Percentiles rank a stretch among this genome's conserved stretches.
Conservation (phyloP, 306 rosid genomes). For the Rosa rugosa region DNA sequence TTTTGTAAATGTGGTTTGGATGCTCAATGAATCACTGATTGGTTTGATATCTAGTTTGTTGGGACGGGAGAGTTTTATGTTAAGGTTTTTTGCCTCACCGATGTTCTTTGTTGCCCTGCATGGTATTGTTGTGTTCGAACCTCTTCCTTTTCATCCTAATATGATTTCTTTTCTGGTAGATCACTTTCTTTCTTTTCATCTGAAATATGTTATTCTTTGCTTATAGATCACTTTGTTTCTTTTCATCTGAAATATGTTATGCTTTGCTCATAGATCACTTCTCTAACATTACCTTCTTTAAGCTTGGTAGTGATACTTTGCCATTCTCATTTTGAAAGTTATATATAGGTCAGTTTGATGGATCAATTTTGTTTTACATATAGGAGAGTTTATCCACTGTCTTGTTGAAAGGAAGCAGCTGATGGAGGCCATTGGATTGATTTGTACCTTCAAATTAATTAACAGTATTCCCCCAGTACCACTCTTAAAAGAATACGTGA, state of each 20-base stretch:
- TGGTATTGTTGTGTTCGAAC: neutral
- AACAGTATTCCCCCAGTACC: conserved; percentile 35
- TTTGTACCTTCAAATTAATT: conserved; percentile 45
- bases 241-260: neutral
- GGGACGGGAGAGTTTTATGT: neutral
- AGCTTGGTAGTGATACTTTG: neutral
- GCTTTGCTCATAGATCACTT: neutral
- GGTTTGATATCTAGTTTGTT: neutral
- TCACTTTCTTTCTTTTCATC: too few species aligned
- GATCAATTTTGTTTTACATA: neutral
- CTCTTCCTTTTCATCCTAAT: neutral
- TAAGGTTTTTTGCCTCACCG: neutral
- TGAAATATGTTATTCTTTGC: neutral
- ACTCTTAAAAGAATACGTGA: conserved; percentile 28
- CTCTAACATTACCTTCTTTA: neutral
- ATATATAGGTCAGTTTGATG: neutral
- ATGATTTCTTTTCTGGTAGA: neutral
- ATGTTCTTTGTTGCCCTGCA: neutral
- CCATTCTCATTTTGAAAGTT: neutral
- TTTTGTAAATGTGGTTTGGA: neutral
- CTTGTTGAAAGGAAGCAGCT: conserved; percentile 36
- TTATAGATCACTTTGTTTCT: neutral
- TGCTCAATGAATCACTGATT: neutral
- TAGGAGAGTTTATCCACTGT: conserved; percentile 39
- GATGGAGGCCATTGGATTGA: conserved; percentile 49